Base-by-base conservation (phyloP, 2,329 filamentous ascomycete genomes). In the Sodiomyces alkalinus region DNA sequence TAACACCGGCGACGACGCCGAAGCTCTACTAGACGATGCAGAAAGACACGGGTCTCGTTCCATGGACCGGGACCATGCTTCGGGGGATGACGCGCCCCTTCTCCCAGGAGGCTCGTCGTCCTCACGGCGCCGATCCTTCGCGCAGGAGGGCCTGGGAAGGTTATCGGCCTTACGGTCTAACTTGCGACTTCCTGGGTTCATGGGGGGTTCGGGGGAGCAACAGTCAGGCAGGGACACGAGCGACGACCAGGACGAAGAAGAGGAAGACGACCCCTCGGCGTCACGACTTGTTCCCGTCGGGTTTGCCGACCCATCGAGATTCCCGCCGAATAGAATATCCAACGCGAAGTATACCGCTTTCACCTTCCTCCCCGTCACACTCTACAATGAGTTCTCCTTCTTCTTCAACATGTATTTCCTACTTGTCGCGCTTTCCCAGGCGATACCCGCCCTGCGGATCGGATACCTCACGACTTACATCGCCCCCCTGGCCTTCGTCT, bases 381-480 rank as follows among this genome's bases (percentile, higher is more conserved):
- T 98, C 14, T 98, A 94, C 56, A 96, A 96, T 56, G 90, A 98
- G 49, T 98, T 98, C 51, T 94, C 87, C 34, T 98, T 96, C 61
- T 98, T 98, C 58, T 93, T 98, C 65, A 98, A 98, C 65, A 82
- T 96, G 63, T 98, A 98, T 51, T 98, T 98, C 51, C 63, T 98
- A 31, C 73, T 96, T 16, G 90, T 98, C 27, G 92, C 90, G 6
- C 56, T 96, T 27, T 96, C 87, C 20, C 90, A 98, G 55, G 76
- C 83, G 23, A 86, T 98, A 44, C 86, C 85, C 4, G 70, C 80
- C 14, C 58, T 98, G 30, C 74, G 85, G 30, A 94, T 98, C 39
- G 90, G 90, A 31, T 96, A 94, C 51, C 68, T 98, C 35, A 81
- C 81, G 17, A 96, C 90, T 2, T 98, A 98, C 44, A 74, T 96